Conservation (phyloP, 2,329 filamentous ascomycete species). For the Cytospora piceae region DNA sequence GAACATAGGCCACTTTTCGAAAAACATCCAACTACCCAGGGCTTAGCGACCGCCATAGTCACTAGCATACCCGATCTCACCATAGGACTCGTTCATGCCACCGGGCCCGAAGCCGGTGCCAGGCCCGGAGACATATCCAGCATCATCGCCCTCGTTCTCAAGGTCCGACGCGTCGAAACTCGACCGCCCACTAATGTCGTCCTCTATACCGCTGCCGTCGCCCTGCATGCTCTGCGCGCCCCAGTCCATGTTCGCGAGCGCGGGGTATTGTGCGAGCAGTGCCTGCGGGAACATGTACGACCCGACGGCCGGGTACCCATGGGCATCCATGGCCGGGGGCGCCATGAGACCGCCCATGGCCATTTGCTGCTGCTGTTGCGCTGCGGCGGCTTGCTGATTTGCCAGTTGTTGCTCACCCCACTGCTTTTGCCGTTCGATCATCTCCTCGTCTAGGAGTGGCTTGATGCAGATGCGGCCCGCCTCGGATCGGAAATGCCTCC, state of each 20-base stretch:
- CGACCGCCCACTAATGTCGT: constrained; percentile 76
- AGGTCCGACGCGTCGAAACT: constrained; percentile 79
- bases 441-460: constrained; percentile 93
- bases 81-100: constrained; percentile 58
- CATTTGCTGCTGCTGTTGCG: constrained; percentile 57
- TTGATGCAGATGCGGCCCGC: constrained; percentile 96
- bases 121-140: constrained; percentile 67
- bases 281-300: constrained; percentile 81
- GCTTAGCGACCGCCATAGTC: constrained; percentile 52
- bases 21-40: not conserved
- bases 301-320: constrained; percentile 57
- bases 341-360: constrained; percentile 57
- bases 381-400: constrained; percentile 48
- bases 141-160: constrained; percentile 73
- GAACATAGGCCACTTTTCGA: constrained; percentile 11
- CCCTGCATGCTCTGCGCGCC: constrained; percentile 65
- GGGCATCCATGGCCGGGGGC: constrained; percentile 62
- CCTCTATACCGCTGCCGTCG: constrained; percentile 72
- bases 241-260: constrained; percentile 90
- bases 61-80: constrained; percentile 57
- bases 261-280: constrained; percentile 88
- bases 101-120: constrained; percentile 64
- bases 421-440: constrained; percentile 74
- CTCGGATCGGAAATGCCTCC: constrained; percentile 92
- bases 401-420: constrained; percentile 73